Evolutionary conservation across 805 yeast genomes (phyloP), one percentile per base, ranked within the genome.

Genomic region (Monosporozyma aerobia): DNA sequence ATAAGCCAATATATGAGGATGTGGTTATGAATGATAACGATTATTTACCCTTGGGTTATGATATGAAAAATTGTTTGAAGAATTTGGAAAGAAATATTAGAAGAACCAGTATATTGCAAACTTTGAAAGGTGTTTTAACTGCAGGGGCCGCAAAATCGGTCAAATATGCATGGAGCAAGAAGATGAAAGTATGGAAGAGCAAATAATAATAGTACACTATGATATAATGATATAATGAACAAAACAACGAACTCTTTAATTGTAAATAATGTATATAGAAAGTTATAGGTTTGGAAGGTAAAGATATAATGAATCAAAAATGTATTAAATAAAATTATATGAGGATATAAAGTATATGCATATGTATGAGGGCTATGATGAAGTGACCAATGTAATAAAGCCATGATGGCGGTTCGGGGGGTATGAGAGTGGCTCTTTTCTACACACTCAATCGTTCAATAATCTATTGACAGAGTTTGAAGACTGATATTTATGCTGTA

Each of bases 51-150:
- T 67, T 68, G 7, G 75, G 74, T 1, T 73, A 65, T 56, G 68
- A 72, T 6, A 51, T 64, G 19, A 73, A 71, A 7, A 72, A 70
- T 47, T 69, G 74, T 3, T 56, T 59, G 11, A 37, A 48, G 27
- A 63, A 60, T 41, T 72, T 87, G 40, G 69, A 73, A 56, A 68
- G 74, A 27, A 85, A 85, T 0, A 90, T 90, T 7, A 73, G 73
- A 44, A 70, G 71, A 63, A 83, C 94, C n/a, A 87, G 96, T 14
- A 63, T 82, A 14, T 68, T 81, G 8, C 99, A 94, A 68, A 80
- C 88, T 32, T 57, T 81, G 16, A 90, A 92, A 67, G 99, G 99
- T 0, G 61, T 92, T 1, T 71, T 88, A 44, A 89, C 96, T 3
- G 97, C 98, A 1, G 99, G 99, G 0, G 49, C 86, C 1, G 63